Evolutionary conservation across 495 filamentous ascomycete species (phyloP).

Genomic region (Rostrohypoxylon terebratum): DNA sequence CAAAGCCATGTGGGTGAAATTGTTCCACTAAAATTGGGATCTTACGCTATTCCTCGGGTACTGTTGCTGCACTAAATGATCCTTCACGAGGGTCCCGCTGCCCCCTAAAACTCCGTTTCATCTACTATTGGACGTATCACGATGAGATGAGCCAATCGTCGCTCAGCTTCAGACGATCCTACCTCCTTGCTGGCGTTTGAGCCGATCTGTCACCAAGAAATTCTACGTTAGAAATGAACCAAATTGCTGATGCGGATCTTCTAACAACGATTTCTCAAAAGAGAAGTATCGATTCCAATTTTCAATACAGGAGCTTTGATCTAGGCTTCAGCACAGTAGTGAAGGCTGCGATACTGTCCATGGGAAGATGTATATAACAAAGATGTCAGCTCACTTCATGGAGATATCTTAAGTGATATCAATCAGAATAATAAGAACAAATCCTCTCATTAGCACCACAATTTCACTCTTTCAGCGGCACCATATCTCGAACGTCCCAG

Average conservation of each 20-base stretch:
- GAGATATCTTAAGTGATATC: conserved; percentile 9
- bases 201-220: conserved; percentile 7
- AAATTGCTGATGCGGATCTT: conserved; percentile 21
- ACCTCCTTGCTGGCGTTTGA: not conserved
- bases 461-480: not conserved
- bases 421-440: conserved; percentile 9
- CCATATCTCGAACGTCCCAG: conserved; percentile 3
- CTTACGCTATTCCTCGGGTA: conserved; percentile 11
- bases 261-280: conserved; percentile 23
- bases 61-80: conserved; percentile 14
- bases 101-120: conserved; percentile 18
- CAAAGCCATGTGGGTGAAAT: conserved; percentile 17
- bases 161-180: conserved; percentile 1
- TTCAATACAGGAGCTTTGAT: conserved; percentile 17
- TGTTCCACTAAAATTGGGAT: not conserved
- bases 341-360: not conserved
- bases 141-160: conserved; percentile 6
- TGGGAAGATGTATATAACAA: conserved; percentile 29
- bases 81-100: conserved; percentile 13
- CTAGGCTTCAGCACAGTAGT: not conserved
- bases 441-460: conserved; percentile 5
- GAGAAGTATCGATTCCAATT: conserved; percentile 36
- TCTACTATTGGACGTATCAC: not conserved
- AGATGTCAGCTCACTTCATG: conserved; percentile 5
- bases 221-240: not conserved